These are phyloP conservation scores for Bocquillonia castaneifolia DNA, from an alignment of 441 rosid genomes.

Conservation along the genomic window DNA sequence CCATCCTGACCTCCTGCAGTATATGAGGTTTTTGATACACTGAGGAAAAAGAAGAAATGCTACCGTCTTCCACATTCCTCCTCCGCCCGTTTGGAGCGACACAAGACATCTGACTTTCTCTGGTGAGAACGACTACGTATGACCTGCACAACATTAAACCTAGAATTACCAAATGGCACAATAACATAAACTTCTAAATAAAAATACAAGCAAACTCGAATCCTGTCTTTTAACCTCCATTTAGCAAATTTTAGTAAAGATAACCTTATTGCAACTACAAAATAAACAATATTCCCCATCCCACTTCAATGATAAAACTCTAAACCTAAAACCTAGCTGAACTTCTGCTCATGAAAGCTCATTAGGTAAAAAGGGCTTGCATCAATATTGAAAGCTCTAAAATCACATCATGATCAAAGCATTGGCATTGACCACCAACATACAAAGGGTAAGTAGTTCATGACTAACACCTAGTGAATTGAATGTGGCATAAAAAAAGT, in stretches of 20 bases:
- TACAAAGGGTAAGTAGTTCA: neutral
- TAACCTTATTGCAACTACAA: neutral
- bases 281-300: neutral
- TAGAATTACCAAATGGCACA: neutral
- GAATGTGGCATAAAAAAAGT: neutral
- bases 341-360: neutral
- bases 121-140: conserved; percentile 59
- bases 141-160: conserved; percentile 47
- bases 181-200: neutral
- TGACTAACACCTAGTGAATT: neutral
- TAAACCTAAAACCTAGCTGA: neutral
- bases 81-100: conserved; percentile 47
- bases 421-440: neutral
- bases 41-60: conserved; percentile 38
- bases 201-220: neutral
- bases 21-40: conserved; percentile 33
- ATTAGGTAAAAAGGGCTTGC: neutral
- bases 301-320: neutral
- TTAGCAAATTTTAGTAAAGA: neutral
- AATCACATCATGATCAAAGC: neutral
- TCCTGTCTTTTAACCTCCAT: neutral
- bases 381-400: neutral
- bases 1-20: conserved; percentile 38
- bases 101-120: conserved; percentile 51
- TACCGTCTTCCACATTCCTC: conserved; percentile 43